Evolutionary conservation across 225 moss, liverwort and hornwort species (phyloP), one percentile per base, ranked within the genome.

Genomic region (Ulota crispa): DNA sequence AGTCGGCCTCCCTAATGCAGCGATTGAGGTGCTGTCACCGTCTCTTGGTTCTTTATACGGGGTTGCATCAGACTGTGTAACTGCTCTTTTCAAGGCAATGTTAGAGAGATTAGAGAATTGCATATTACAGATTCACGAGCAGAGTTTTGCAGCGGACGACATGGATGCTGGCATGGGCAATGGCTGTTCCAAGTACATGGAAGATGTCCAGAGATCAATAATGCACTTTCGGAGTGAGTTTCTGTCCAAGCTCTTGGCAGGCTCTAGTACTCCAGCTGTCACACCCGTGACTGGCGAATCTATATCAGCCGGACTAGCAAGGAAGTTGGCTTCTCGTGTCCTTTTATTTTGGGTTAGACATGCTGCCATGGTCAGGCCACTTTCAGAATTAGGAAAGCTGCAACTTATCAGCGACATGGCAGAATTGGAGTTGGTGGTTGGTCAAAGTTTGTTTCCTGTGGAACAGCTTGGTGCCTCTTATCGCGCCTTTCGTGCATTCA

Each of bases 341-440:
- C 91, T 98, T 14, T 68, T 86, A 68, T 95, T 95, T 80, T 98
- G 94, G 87, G 94, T 98, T 68, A 90, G 98, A 72, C 98, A 98
- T 85, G 95, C 89, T 52, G 92, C 95, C 27, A 90, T 98, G 83
- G 92, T 98, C 59, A 91, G 98, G 74, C 98, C 98, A 30, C 91
- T 98, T 60, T 98, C 98, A 63, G 95, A 94, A 81, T 82, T 80
- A 41, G 95, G 98, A 43, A 98, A 95, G 89, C 76, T 98, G 82
- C 90, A 93, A 73, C 88, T 98, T 84, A 93, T 94, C 21, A 89
- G 94, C 59, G 98, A 98, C 81, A 95, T 98, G 94, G 90, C 93
- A 57, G 98, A 98, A 78, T 88, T 98, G 82, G 98, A 98, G 89
- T 87, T 98, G 41, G 94, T 98, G 31, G 98, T 94, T n/a, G 95